phyloP scores from a whole-genome alignment of 139 green algal species.

The Dunaliella primolecta region DNA sequence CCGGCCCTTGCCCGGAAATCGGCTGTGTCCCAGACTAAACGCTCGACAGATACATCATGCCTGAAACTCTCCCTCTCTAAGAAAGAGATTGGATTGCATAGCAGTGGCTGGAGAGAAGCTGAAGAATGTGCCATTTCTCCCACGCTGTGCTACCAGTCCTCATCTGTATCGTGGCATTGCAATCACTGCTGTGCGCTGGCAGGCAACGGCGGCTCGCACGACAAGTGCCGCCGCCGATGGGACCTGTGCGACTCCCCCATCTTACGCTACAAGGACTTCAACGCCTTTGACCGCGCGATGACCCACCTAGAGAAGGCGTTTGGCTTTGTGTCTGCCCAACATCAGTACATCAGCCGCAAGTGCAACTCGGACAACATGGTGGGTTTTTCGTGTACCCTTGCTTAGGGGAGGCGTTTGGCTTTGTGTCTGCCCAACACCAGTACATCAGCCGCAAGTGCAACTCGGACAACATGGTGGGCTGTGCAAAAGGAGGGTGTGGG shows the following conservation, averaged over 20 bases:
- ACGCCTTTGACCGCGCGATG: conserved; percentile 72
- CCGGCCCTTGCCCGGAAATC: too few relatives aligned
- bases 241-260: conserved; percentile 82
- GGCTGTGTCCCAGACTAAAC: too few relatives aligned
- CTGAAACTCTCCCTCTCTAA: too few relatives aligned
- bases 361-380: conserved; percentile 13
- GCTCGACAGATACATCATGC: too few relatives aligned
- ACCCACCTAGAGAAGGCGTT: conserved; percentile 90
- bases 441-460: conserved; percentile 61
- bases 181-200: too few relatives aligned
- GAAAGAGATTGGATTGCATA: too few relatives aligned
- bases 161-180: too few relatives aligned
- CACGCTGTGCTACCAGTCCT: too few relatives aligned
- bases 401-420: conserved; percentile 91
- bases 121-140: too few relatives aligned
- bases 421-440: conserved; percentile 39
- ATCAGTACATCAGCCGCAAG: conserved; percentile 64
- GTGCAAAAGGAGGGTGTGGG: neutral
- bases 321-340: conserved; percentile 58
- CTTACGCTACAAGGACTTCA: conserved; percentile 77
- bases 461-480: conserved; percentile 5
- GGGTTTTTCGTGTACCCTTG: too few relatives aligned
- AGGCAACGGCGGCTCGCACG: conserved; percentile 90
- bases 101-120: too few relatives aligned
- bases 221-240: conserved; percentile 94